Base-by-base conservation (phyloP, 1,284 basidiomycete genomes). In the Caloboletus firmus region DNA sequence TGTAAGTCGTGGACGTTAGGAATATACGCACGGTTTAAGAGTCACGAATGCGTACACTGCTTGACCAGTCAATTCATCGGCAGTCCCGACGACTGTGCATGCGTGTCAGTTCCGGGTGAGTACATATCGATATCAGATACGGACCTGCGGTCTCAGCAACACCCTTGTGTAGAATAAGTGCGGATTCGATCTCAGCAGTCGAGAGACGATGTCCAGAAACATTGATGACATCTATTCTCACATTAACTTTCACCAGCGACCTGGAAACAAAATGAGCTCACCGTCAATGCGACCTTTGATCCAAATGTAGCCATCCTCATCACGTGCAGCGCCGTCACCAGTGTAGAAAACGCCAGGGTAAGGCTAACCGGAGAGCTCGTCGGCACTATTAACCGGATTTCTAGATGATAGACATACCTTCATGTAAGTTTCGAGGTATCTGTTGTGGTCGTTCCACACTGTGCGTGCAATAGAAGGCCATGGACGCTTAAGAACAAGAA, bases 401-500 rank as follows among this genome's bases (percentile, higher is more conserved):
- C 31, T 22, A 20, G n/a, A 50, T 13, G 11, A 13, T 15, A 40
- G 13, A 58, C 69, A 40, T 49, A 80, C 81, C 72, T 82, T 84
- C 89, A 98, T 93, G 78, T 98, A 98, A 22, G 94, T 97, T 50
- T 98, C 95, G 34, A 97, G 78, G 66, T 91, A 95, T 48, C 93
- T 78, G 69, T 90, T 84, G 74, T 99, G 96, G 76, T 99, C 96
- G 54, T 84, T 81, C 78, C 85, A 96, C 58, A 99, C 87, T 17
- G 94, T 93, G 55, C 97, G 84, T n/a, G 96, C 96, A 67, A 99
- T 91, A 50, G 91, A 93, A 11, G 96, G 97, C 96, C 95, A 99
- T 11, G 95, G 93, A 56, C 78, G 80, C 76, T 85, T 89, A 67
- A 98, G 77, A 26, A 83, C 92, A 13, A 99, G 81, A 10, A 98